phyloP scores from a whole-genome alignment of 345 rosid species.

The Eucalyptus cladocalyx region DNA sequence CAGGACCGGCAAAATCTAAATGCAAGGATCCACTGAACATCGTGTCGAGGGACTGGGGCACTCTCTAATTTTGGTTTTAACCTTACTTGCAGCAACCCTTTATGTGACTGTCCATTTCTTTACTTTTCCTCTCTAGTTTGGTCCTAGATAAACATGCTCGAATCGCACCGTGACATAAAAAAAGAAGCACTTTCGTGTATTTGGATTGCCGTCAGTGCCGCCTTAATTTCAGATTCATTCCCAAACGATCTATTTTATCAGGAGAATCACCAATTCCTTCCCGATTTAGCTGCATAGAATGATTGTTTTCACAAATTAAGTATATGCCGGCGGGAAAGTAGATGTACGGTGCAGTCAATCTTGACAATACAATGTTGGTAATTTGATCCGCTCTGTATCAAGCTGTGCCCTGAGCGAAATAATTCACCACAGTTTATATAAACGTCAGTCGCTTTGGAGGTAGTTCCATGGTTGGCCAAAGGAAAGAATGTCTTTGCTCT shows the following conservation, averaged over 20 bases:
- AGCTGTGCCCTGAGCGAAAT: not conserved
- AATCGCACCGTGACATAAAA: not conserved
- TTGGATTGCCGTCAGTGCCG: too few relatives aligned
- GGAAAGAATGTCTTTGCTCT: not conserved
- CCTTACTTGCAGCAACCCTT: not conserved
- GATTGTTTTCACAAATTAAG: not conserved
- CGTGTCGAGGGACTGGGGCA: not conserved
- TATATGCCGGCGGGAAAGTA: fast-evolving
- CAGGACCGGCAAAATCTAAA: not conserved
- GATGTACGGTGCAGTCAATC: not conserved
- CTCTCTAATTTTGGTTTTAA: not conserved
- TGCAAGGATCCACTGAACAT: not conserved
- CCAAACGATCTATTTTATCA: not conserved
- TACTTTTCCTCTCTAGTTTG: not conserved
- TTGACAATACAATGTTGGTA: not conserved
- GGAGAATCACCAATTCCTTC: not conserved
- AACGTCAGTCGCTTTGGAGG: not conserved
- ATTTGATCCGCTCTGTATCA: not conserved
- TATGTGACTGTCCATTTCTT: not conserved
- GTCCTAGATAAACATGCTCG: not conserved
- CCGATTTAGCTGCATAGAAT: not conserved
- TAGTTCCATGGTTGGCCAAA: not conserved
- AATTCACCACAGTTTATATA: not conserved
- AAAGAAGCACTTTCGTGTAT: not conserved
- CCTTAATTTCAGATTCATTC: not conserved